These are phyloP conservation scores for Physcia stellaris DNA, from an alignment of 495 filamentous ascomycete species.

Conservation along the genomic window DNA sequence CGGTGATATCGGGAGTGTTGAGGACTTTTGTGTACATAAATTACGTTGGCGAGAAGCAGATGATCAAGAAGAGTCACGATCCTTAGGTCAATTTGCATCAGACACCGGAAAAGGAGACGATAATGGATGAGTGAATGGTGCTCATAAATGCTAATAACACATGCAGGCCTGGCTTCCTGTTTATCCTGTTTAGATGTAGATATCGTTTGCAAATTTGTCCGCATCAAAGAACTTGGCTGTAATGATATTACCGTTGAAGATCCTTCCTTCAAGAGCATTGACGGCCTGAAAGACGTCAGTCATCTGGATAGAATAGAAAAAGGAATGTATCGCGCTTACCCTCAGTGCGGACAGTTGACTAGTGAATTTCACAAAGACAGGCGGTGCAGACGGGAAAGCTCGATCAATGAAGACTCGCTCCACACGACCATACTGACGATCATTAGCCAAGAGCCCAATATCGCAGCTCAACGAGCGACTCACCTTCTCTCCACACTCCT, in stretches of 20 bases:
- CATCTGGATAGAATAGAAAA: background rate
- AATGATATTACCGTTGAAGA: conserved; percentile 79
- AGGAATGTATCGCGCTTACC: conserved; percentile 34
- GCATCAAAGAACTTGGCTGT: conserved; percentile 62
- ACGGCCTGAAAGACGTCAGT: conserved; percentile 46
- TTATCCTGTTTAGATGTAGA: conserved; percentile 50
- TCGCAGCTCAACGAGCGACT: conserved; percentile 5
- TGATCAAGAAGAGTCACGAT: too few relatives aligned
- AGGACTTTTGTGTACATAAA: too few relatives aligned
- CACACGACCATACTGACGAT: conserved; percentile 61
- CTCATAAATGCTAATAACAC: too few relatives aligned
- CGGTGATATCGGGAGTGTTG: too few relatives aligned
- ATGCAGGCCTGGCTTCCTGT: too few relatives aligned
- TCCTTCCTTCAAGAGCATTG: conserved; percentile 68
- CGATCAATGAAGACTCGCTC: conserved; percentile 68
- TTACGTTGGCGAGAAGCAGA: too few relatives aligned
- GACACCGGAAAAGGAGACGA: too few relatives aligned
- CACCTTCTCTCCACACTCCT: conserved; percentile 73
- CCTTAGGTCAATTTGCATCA: too few relatives aligned
- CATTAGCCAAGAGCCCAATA: background rate
- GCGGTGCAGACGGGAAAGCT: conserved; percentile 31
- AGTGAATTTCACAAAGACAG: conserved; percentile 87
- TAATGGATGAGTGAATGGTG: too few relatives aligned
- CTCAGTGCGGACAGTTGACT: conserved; percentile 64
- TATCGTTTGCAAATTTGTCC: conserved; percentile 63